Evolutionary conservation across 1,284 basidiomycete genomes (phyloP).

Genomic region (Ustilago nuda): DNA sequence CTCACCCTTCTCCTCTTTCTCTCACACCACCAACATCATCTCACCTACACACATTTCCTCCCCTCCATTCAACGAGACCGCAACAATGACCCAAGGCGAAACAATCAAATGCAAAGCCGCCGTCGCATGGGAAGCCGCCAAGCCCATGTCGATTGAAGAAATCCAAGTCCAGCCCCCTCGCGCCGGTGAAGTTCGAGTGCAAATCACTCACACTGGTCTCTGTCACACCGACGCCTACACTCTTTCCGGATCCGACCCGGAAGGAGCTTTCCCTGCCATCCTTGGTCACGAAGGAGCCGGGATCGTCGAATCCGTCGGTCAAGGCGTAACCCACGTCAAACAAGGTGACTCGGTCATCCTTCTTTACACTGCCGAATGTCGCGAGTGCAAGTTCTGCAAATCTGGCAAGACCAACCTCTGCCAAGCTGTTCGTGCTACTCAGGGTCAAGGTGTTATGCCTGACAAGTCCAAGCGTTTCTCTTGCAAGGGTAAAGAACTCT

Average conservation of each 20-base stretch:
- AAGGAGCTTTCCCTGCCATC: conserved; percentile 95
- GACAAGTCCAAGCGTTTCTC: conserved; percentile 92
- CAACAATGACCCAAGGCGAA: conserved; percentile 52
- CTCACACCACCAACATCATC: too few relatives aligned
- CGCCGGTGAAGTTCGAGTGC: conserved; percentile 91
- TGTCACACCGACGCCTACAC: conserved; percentile 99
- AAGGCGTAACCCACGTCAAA: conserved; percentile 87
- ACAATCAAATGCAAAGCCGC: conserved; percentile 75
- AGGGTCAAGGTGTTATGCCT: conserved; percentile 97
- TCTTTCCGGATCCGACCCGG: conserved; percentile 93
- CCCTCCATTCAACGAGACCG: background rate
- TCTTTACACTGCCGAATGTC: conserved; percentile 68
- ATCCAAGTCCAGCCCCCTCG: conserved; percentile 92
- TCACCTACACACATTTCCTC: background rate
- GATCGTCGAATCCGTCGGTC: conserved; percentile 87
- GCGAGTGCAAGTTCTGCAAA: conserved; percentile 81
- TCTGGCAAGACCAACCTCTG: conserved; percentile 91
- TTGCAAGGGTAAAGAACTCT: conserved; percentile 85
- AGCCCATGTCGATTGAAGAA: conserved; percentile 88
- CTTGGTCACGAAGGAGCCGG: conserved; percentile 74
- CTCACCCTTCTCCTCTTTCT: background rate
- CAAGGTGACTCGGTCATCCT: conserved; percentile 81
- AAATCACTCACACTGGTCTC: conserved; percentile 91
- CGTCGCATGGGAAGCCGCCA: conserved; percentile 93
- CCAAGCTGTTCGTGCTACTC: conserved; percentile 83